Conservation (phyloP, 192 early-diverging fungal species). For the Endogone sp. region DNA sequence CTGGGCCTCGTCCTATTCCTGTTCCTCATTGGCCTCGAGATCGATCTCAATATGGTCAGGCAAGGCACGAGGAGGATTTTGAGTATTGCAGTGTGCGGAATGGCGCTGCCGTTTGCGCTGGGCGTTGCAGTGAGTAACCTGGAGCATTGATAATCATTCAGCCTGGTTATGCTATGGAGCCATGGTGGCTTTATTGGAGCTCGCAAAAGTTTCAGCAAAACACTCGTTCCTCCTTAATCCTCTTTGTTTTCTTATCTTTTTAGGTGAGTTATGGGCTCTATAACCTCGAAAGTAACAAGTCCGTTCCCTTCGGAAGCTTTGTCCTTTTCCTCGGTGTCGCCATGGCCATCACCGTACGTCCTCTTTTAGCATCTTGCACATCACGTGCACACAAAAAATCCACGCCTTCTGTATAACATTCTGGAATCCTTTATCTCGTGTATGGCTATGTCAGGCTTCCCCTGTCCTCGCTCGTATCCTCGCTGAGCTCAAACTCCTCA, state of each 20-base stretch:
- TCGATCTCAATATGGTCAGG: conserved; percentile 62
- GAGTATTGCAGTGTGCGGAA: conserved; percentile 74
- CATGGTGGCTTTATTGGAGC: neutral
- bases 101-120: conserved; percentile 75
- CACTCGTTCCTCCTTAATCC: no score
- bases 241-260: neutral
- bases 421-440: neutral
- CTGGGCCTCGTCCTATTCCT: conserved; percentile 87
- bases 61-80: conserved; percentile 49
- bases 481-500: conserved; percentile 80
- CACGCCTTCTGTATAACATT: neutral
- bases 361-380: neutral
- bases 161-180: neutral
- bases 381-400: neutral
- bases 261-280: conserved; percentile 60
- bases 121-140: conserved; percentile 55
- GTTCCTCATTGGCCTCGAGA: conserved; percentile 85
- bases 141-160: no score
- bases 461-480: conserved; percentile 94
- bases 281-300: conserved; percentile 37
- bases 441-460: conserved; percentile 56
- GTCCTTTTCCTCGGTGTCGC: conserved; percentile 87
- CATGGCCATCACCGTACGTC: conserved; percentile 76
- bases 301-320: conserved; percentile 62
- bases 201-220: neutral